Evolutionary conservation across 2,329 filamentous ascomycete species (phyloP).

Genomic region (Volutella citrinella): DNA sequence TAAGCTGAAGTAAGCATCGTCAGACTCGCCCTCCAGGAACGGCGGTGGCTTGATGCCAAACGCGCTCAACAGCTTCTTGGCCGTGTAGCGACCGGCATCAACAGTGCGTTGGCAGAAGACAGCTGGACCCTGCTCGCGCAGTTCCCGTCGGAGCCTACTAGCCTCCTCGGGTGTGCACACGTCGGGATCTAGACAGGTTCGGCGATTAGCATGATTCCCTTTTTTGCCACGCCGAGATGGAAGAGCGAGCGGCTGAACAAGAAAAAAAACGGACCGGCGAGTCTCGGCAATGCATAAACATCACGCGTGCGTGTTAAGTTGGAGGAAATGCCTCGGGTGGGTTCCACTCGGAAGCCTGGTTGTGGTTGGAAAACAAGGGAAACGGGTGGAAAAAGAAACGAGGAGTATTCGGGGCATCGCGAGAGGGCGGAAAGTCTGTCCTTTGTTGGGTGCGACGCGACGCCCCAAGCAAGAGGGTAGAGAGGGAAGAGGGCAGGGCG

Average conservation of each 20-base stretch:
- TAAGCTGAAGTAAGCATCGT: constrained; percentile 72
- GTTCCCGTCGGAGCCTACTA: constrained; percentile 62
- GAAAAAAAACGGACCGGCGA: background rate
- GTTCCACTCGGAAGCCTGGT: constrained; percentile 9
- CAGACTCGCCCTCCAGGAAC: constrained; percentile 65
- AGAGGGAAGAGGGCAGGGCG: constrained; percentile 6
- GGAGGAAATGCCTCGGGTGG: constrained; percentile 10
- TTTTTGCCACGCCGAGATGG: constrained; percentile 5
- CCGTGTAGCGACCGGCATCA: constrained; percentile 65
- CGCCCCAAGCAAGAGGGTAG: no score
- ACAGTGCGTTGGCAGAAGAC: constrained; percentile 74
- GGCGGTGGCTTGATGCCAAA: constrained; percentile 74
- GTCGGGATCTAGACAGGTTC: constrained; percentile 37
- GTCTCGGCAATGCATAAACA: no score
- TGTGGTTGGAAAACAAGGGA: constrained; percentile 2
- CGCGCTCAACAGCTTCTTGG: constrained; percentile 80
- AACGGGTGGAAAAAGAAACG: background rate
- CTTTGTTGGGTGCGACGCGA: no score
- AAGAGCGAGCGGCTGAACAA: constrained; percentile 1
- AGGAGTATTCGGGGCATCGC: no score
- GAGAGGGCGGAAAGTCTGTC: no score
- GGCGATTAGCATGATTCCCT: constrained; percentile 2
- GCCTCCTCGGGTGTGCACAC: constrained; percentile 68
- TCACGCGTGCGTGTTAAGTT: no score
- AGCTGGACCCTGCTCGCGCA: constrained; percentile 74